These are phyloP conservation scores for Pistacia atlantica DNA, from an alignment of 345 rosid species.

Conservation along the genomic window DNA sequence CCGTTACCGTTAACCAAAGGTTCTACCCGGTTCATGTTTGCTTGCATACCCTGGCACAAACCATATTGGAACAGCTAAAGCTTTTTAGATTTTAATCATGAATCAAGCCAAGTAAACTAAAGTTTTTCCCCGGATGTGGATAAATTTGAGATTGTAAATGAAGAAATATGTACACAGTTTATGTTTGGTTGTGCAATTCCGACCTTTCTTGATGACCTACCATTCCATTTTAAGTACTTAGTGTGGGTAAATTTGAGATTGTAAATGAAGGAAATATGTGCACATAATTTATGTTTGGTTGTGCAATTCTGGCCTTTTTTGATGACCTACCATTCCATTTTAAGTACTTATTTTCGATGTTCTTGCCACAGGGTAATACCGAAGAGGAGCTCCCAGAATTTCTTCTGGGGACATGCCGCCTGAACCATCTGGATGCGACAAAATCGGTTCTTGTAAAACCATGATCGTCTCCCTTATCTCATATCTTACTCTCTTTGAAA, in stretches of 20 bases:
- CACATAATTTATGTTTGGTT: not conserved
- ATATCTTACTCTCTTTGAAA: not conserved
- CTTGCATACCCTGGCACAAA: not conserved
- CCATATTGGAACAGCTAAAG: not conserved
- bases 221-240: not conserved
- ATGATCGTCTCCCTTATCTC: slow-evolving; percentile 19
- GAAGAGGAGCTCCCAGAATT: slow-evolving; percentile 91
- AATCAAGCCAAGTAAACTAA: not conserved
- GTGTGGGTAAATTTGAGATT: not conserved
- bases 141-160: not conserved
- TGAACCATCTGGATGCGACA: slow-evolving; percentile 80
- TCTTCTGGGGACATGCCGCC: slow-evolving; percentile 87
- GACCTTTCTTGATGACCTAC: not conserved
- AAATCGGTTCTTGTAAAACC: slow-evolving; percentile 55
- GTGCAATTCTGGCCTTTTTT: not conserved
- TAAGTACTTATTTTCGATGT: not conserved
- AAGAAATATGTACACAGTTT: not conserved
- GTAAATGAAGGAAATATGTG: not conserved
- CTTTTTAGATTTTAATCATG: not conserved
- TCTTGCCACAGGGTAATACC: slow-evolving; percentile 64
- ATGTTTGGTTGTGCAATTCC: not conserved
- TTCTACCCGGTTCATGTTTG: not conserved
- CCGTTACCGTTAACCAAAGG: not conserved
- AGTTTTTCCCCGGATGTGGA: not conserved
- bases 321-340: not conserved